These are phyloP conservation scores for Xylaria arbuscula DNA, from an alignment of 2,329 filamentous ascomycete genomes.

Conservation along the genomic window DNA sequence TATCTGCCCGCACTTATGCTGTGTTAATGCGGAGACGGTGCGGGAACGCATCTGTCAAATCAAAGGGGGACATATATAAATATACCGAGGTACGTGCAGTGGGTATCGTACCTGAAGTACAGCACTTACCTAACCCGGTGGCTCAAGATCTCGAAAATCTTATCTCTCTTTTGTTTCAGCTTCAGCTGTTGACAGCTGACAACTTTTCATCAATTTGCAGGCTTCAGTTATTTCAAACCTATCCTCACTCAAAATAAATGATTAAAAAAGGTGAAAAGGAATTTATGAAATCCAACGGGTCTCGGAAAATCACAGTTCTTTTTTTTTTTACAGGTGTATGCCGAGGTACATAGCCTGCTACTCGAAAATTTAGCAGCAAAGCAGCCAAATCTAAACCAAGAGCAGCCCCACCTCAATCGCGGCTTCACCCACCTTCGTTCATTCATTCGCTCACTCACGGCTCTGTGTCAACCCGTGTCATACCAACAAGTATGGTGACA, in stretches of 20 bases:
- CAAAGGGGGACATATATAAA: neutral
- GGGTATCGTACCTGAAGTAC: neutral
- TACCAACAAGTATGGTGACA: conserved; percentile 32
- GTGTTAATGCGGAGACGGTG: neutral
- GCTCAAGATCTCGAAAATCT: neutral
- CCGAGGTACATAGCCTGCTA: no score
- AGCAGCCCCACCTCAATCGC: neutral
- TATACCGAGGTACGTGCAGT: neutral
- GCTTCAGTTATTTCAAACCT: neutral
- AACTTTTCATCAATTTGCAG: neutral
- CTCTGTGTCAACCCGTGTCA: neutral
- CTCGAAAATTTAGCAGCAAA: neutral
- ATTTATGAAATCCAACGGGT: no score
- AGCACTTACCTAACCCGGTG: neutral
- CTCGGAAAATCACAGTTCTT: no score
- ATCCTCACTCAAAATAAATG: no score
- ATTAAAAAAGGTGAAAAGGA: no score
- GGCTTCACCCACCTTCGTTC: no score
- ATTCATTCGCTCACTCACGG: neutral
- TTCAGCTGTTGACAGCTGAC: neutral
- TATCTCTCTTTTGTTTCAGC: neutral
- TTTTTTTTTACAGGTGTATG: no score
- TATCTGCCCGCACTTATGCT: neutral
- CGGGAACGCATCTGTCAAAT: neutral
- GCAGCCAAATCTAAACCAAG: neutral